Evolutionary conservation across 768 basidiomycete species (phyloP).

Genomic region (Xerocomus spinulosus): DNA sequence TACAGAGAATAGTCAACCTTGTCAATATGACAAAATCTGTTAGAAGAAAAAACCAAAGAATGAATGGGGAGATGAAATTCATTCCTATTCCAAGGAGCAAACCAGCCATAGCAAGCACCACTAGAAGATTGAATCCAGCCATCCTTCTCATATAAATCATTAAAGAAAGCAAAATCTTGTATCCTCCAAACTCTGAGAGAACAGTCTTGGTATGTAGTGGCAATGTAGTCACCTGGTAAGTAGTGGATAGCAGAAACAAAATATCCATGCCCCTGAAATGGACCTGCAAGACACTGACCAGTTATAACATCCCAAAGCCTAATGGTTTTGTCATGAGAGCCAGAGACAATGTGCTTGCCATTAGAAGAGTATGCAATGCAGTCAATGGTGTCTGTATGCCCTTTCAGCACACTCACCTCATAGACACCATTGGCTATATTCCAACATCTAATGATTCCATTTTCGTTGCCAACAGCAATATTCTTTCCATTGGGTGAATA

Average conservation of each 20-base stretch:
- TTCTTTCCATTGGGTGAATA: too few relatives aligned
- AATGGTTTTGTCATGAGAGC: too few relatives aligned
- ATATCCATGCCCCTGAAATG: neutral
- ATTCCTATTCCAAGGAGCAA: slow-evolving; percentile 7
- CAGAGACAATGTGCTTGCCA: too few relatives aligned
- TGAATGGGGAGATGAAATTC: neutral
- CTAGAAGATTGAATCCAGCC: slow-evolving; percentile 7
- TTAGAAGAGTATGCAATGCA: too few relatives aligned
- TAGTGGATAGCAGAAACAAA: neutral
- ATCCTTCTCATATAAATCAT: neutral
- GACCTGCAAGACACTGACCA: neutral
- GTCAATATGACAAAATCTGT: neutral
- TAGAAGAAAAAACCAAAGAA: neutral
- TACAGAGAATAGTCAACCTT: neutral
- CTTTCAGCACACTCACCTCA: too few relatives aligned
- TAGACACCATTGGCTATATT: too few relatives aligned
- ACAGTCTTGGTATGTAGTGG: neutral
- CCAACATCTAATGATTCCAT: too few relatives aligned
- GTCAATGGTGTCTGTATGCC: too few relatives aligned
- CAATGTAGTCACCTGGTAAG: slow-evolving; percentile 1
- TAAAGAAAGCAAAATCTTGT: neutral
- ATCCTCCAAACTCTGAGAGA: slow-evolving; percentile 3
- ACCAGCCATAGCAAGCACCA: slow-evolving; percentile 1
- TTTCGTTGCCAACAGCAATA: too few relatives aligned
- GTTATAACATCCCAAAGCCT: neutral